Conservation (phyloP, 495 filamentous ascomycete species). For the Cryomyces antarcticus region DNA sequence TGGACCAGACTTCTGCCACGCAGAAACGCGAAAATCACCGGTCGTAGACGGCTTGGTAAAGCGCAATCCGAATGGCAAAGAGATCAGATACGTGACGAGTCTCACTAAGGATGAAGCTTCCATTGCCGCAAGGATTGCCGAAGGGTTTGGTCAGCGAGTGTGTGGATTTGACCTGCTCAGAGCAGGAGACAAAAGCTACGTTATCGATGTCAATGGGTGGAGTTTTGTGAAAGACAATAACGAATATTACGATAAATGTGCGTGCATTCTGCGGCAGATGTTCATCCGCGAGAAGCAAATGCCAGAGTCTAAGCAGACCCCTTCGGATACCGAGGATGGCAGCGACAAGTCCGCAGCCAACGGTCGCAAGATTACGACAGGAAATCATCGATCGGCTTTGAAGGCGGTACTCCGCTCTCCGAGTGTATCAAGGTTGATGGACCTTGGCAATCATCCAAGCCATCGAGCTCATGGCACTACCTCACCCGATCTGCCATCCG, state of each 20-base stretch:
- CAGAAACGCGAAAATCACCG: constrained; percentile 89
- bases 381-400: constrained; percentile 20
- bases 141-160: constrained; percentile 81
- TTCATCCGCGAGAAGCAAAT: constrained; percentile 59
- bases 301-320: constrained; percentile 23
- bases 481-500: constrained; percentile 24
- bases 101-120: constrained; percentile 60
- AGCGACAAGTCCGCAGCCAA: constrained; percentile 3
- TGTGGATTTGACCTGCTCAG: constrained; percentile 94
- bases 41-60: constrained; percentile 92
- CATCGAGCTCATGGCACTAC: constrained; percentile 17
- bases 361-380: constrained; percentile 4
- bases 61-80: constrained; percentile 91
- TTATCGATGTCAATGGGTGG: constrained; percentile 99
- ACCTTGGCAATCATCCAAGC: constrained; percentile 18
- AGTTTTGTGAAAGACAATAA: constrained; percentile 99
- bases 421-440: constrained; percentile 37
- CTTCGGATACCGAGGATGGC: constrained; percentile 18
- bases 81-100: constrained; percentile 82
- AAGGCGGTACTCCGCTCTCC: constrained; percentile 39
- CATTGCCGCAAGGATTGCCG: constrained; percentile 77
- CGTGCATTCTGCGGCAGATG: constrained; percentile 64
- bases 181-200: constrained; percentile 72
- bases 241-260: constrained; percentile 86
- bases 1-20: constrained; percentile 81